Conservation (phyloP, 768 basidiomycete genomes). For the Mrakia hoshinonis region DNA sequence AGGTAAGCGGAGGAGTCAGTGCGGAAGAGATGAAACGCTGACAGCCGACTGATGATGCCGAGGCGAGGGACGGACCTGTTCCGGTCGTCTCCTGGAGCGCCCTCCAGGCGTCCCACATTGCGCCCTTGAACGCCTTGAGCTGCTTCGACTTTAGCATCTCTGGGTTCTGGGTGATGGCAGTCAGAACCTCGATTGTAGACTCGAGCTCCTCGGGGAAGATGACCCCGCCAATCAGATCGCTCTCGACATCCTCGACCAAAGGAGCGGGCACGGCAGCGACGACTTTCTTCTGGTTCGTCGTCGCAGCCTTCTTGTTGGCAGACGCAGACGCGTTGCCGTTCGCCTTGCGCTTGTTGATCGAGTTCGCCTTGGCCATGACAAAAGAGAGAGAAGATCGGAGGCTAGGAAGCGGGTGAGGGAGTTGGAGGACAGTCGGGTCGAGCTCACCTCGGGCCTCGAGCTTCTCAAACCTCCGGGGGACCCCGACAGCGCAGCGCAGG, state of each 20-base stretch:
- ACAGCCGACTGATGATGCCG: background rate
- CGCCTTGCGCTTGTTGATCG: constrained; percentile 9
- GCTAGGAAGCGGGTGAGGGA: background rate
- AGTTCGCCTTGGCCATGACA: constrained; percentile 7
- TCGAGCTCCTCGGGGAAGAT: constrained; percentile 25
- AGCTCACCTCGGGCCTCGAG: too few species aligned
- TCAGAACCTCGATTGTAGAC: constrained; percentile 20
- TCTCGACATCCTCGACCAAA: background rate
- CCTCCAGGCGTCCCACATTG: constrained; percentile 22
- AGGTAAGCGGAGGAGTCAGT: background rate
- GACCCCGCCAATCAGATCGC: constrained; percentile 18
- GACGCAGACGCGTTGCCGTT: background rate
- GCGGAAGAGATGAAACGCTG: background rate
- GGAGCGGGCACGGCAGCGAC: background rate
- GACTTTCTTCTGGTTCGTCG: background rate
- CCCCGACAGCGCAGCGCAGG: too few species aligned
- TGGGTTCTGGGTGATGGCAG: constrained; percentile 6
- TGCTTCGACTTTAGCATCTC: constrained; percentile 21
- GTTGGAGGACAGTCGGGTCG: background rate
- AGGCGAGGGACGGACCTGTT: constrained; percentile 7
- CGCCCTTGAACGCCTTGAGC: constrained; percentile 22
- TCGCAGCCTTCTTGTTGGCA: background rate
- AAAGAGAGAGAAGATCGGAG: background rate
- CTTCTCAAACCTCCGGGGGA: too few species aligned
- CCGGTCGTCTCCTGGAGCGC: constrained; percentile 19